These are phyloP conservation scores for Lasiosphaeria ovina DNA, from an alignment of 495 filamentous ascomycete species.

Conservation along the genomic window DNA sequence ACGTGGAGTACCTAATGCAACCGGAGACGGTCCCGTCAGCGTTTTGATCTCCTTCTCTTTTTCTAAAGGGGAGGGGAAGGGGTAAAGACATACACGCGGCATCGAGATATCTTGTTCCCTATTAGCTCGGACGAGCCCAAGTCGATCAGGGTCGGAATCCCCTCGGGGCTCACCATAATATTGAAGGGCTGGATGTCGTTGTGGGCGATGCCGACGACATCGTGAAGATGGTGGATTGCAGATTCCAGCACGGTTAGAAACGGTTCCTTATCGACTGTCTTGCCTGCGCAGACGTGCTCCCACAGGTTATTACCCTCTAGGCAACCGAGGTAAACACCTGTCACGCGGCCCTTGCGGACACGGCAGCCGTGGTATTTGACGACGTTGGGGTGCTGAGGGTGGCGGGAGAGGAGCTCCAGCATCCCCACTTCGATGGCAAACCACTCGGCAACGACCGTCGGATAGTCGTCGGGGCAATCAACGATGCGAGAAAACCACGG, in stretches of 20 bases:
- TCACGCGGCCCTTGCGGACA: conserved; percentile 8
- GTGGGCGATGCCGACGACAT: conserved; percentile 7
- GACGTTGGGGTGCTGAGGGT: conserved; percentile 5
- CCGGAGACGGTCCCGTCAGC: background rate
- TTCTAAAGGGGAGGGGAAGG: background rate
- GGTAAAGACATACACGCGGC: background rate
- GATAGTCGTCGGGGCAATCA: background rate
- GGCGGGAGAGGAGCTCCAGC: conserved; percentile 1
- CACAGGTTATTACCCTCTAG: background rate
- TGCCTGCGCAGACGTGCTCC: background rate
- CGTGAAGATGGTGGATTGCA: conserved; percentile 6
- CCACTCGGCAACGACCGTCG: background rate
- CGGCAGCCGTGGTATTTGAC: conserved; percentile 9
- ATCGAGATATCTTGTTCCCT: background rate
- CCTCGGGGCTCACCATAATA: conserved; percentile 3
- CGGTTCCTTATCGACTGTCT: conserved; percentile 7
- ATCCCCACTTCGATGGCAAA: conserved; percentile 3
- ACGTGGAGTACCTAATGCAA: background rate
- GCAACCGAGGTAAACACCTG: background rate
- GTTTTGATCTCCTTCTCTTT: background rate
- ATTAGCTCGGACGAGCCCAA: background rate
- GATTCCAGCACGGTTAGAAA: background rate
- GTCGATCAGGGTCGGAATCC: conserved; percentile 5
- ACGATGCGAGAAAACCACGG: background rate
- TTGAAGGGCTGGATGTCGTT: conserved; percentile 9